These are phyloP conservation scores for Saccharomycopsis guyanensis DNA, from an alignment of 805 yeast genomes.

Conservation along the genomic window DNA sequence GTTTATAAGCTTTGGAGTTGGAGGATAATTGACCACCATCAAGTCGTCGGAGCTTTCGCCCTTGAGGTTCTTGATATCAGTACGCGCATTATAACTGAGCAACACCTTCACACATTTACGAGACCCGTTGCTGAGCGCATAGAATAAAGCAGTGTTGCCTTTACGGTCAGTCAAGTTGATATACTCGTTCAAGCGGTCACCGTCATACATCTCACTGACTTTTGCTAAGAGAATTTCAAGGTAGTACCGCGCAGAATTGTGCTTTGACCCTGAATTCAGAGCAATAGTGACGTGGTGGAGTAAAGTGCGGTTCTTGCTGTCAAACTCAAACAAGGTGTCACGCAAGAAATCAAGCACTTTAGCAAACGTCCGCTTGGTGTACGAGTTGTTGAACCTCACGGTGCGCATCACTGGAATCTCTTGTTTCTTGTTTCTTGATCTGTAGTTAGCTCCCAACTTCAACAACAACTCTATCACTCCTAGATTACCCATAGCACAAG, in stretches of 20 bases:
- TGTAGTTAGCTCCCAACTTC: constrained; percentile 65
- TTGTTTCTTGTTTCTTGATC: constrained; percentile 57
- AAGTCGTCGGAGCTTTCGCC: constrained; percentile 26
- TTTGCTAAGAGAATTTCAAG: constrained; percentile 69
- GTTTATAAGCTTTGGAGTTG: constrained; percentile 18
- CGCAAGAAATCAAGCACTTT: constrained; percentile 67
- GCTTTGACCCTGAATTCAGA: constrained; percentile 55
- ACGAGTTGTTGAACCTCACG: constrained; percentile 82
- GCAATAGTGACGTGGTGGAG: constrained; percentile 78
- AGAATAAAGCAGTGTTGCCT: constrained; percentile 75
- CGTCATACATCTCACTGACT: constrained; percentile 55
- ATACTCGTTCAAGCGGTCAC: constrained; percentile 37
- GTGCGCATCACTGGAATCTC: constrained; percentile 84
- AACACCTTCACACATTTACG: constrained; percentile 43
- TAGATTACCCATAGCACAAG: constrained; percentile 88
- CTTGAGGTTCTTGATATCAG: constrained; percentile 33
- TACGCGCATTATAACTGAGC: constrained; percentile 41
- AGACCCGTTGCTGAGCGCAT: constrained; percentile 58
- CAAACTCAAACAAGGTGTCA: constrained; percentile 72
- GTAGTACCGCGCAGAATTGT: constrained; percentile 79
- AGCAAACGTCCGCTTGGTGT: constrained; percentile 71
- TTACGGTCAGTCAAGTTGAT: constrained; percentile 61
- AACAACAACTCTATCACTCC: constrained; percentile 69
- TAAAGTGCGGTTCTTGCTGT: constrained; percentile 65
- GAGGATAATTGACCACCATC: constrained; percentile 9